phyloP scores from a whole-genome alignment of 2,329 filamentous ascomycete genomes.

The Botryotinia convoluta region DNA sequence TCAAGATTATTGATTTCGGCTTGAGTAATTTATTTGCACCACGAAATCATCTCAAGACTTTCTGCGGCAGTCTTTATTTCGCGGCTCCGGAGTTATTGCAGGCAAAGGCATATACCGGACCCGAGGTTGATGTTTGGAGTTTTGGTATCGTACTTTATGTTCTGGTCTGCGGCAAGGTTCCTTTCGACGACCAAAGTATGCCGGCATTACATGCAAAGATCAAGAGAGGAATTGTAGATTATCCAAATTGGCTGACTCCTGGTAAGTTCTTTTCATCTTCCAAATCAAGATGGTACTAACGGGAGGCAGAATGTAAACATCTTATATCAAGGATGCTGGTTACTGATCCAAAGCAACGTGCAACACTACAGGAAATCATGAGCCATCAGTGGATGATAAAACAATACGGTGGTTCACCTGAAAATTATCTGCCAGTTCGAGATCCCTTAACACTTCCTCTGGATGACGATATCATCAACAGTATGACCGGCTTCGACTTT shows the following conservation, averaged over 20 bases:
- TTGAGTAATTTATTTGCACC: slow-evolving; percentile 95
- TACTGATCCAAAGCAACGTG: slow-evolving; percentile 84
- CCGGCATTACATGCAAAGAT: slow-evolving; percentile 97
- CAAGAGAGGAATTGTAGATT: slow-evolving; percentile 94
- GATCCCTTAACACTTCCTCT: slow-evolving; percentile 84
- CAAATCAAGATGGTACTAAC: slow-evolving; percentile 23
- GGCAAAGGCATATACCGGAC: slow-evolving; percentile 89
- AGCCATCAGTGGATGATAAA: slow-evolving; percentile 95
- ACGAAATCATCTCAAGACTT: slow-evolving; percentile 82
- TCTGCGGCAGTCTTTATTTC: slow-evolving; percentile 97
- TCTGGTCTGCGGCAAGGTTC: slow-evolving; percentile 94
- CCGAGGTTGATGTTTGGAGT: slow-evolving; percentile 97
- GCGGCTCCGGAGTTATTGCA: slow-evolving; percentile 93
- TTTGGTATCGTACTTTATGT: slow-evolving; percentile 98
- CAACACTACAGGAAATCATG: slow-evolving; percentile 88
- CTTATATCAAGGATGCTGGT: slow-evolving; percentile 94
- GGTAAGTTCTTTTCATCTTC: slow-evolving; percentile 55
- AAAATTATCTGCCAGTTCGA: slow-evolving; percentile 80
- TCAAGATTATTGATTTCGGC: slow-evolving; percentile 99
- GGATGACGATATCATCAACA: slow-evolving; percentile 77
- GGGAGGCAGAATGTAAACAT: slow-evolving; percentile 75
- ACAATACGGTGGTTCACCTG: slow-evolving; percentile 79
- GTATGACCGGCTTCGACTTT: slow-evolving; percentile 98
- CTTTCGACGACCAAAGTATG: slow-evolving; percentile 99
- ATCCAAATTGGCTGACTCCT: slow-evolving; percentile 85